These are phyloP conservation scores for Lepidium campestre DNA, from an alignment of 441 rosid species.

Conservation along the genomic window DNA sequence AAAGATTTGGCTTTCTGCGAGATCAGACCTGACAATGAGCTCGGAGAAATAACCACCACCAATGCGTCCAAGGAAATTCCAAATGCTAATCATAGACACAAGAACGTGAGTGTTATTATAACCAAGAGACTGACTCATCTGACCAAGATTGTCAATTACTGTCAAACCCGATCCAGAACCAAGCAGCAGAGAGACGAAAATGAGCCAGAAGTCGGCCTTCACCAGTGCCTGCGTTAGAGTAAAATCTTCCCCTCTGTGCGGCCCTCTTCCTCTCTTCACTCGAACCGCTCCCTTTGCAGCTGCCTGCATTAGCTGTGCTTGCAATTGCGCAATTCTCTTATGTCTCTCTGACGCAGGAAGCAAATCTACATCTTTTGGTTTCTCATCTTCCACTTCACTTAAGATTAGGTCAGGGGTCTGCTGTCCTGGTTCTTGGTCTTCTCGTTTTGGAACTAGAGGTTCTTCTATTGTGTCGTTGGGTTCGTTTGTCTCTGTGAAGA, in stretches of 20 bases:
- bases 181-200: conserved; percentile 73
- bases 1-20: not conserved
- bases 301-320: conserved; percentile 66
- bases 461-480: conserved; percentile 37
- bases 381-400: conserved; percentile 94
- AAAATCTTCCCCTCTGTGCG: conserved; percentile 89
- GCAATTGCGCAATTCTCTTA: conserved; percentile 78
- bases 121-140: conserved; percentile 92
- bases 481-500: conserved; percentile 36
- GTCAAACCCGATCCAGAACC: conserved; percentile 98
- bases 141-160: conserved; percentile 94
- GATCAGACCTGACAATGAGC: conserved; percentile 59
- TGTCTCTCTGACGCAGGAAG: conserved; percentile 85
- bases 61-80: conserved; percentile 96
- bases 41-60: conserved; percentile 97
- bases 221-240: conserved; percentile 84
- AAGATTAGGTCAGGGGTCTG: conserved; percentile 42
- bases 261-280: conserved; percentile 73
- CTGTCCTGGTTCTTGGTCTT: conserved; percentile 47
- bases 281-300: conserved; percentile 92
- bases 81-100: conserved; percentile 94
- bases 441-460: conserved; percentile 46
- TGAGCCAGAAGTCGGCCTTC: conserved; percentile 92
- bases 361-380: conserved; percentile 71
- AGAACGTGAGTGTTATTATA: conserved; percentile 74